A percentile compares a stretch with the other conserved stretches of the same genome.
Conservation (phyloP, 2,329 filamentous ascomycete genomes). For the Xylaria sp. region DNA sequence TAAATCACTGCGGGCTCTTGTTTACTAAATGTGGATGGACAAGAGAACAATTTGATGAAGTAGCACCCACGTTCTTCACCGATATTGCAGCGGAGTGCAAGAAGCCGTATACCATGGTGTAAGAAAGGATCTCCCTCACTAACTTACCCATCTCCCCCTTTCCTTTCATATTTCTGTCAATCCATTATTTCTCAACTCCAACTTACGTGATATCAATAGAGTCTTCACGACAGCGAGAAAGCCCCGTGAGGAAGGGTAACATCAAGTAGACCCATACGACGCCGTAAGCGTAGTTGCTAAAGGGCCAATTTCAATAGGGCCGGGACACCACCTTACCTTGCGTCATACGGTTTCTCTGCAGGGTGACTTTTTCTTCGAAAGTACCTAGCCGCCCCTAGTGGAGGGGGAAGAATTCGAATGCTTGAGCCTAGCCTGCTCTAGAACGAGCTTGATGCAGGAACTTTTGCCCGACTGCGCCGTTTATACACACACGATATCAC, state of each 20-base stretch:
- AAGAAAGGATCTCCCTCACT: conserved; percentile 28
- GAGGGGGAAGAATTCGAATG: background rate
- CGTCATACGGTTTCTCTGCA: conserved; percentile 8
- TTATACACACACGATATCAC: conserved; percentile 10
- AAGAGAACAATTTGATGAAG: conserved; percentile 42
- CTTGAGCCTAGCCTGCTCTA: conserved; percentile 18
- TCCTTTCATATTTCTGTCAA: background rate
- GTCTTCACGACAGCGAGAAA: conserved; percentile 49
- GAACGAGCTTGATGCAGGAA: conserved; percentile 1
- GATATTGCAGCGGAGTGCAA: conserved; percentile 36
- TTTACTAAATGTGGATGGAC: conserved; percentile 46
- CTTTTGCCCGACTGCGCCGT: background rate
- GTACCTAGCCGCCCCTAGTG: background rate
- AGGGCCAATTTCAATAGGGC: conserved; percentile 6
- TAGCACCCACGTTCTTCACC: conserved; percentile 42
- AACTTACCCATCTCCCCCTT: background rate
- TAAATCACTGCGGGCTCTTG: conserved; percentile 44
- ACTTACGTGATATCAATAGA: conserved; percentile 36
- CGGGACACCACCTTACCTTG: conserved; percentile 1
- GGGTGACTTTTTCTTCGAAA: background rate
- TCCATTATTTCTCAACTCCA: background rate
- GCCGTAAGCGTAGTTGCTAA: conserved; percentile 4
- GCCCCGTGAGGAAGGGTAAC: conserved; percentile 37
- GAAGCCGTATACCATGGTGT: conserved; percentile 47
- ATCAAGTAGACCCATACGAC: background rate